phyloP scores from a whole-genome alignment of 768 basidiomycete species.

The Pulveroboletus sp. region DNA sequence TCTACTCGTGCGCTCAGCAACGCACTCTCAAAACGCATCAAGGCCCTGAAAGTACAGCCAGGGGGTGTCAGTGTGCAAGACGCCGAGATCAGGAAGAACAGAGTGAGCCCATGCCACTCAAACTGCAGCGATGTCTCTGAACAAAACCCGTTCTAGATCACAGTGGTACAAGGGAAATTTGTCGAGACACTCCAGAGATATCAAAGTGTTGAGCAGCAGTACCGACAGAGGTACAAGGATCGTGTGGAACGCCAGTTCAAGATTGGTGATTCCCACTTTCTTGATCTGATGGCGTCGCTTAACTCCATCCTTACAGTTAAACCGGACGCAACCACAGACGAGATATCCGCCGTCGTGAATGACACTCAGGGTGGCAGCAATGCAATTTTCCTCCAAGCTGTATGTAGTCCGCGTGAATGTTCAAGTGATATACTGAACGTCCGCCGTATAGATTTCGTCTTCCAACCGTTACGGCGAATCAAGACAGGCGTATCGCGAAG shows the following conservation, averaged over 20 bases:
- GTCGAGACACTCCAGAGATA: conserved; percentile 73
- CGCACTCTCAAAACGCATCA: conserved; percentile 54
- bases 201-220: conserved; percentile 70
- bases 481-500: conserved; percentile 77
- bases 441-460: conserved; percentile 49
- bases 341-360: conserved; percentile 64
- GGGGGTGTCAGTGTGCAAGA: conserved; percentile 34
- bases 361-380: conserved; percentile 52
- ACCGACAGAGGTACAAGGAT: conserved; percentile 57
- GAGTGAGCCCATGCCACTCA: conserved; percentile 11
- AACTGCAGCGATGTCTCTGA: neutral
- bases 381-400: conserved; percentile 79
- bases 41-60: conserved; percentile 45
- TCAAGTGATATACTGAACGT: neutral
- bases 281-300: neutral
- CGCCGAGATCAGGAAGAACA: conserved; percentile 41
- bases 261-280: conserved; percentile 47
- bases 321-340: conserved; percentile 79
- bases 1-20: conserved; percentile 59
- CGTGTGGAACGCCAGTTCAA: conserved; percentile 71
- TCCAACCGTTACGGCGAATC: conserved; percentile 84
- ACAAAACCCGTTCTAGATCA: conserved; percentile 37
- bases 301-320: conserved; percentile 51
- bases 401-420: conserved; percentile 20
- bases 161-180: conserved; percentile 62